These are phyloP conservation scores for Aspergillus bridgeri DNA, from an alignment of 495 filamentous ascomycete genomes.

Conservation along the genomic window DNA sequence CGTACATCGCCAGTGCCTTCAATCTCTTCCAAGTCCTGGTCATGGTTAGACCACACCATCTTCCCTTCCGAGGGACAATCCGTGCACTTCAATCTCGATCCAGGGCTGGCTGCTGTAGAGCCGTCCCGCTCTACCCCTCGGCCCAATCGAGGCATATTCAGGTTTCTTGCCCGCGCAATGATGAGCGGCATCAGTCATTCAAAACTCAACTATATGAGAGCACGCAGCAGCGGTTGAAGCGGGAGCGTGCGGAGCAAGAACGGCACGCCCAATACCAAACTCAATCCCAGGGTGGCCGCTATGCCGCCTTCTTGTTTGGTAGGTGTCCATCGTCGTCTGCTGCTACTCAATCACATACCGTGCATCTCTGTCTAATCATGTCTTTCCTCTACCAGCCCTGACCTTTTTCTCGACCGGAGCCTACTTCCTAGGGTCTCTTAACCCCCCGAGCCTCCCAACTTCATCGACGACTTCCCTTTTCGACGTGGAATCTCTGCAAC, in stretches of 20 bases:
- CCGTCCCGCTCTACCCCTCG: conserved; percentile 3
- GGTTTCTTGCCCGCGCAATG: conserved; percentile 15
- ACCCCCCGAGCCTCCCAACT: conserved; percentile 54
- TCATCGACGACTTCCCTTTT: conserved; percentile 71
- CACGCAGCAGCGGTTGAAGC: conserved; percentile 68
- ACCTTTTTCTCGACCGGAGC: conserved; percentile 57
- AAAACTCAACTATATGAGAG: conserved; percentile 85
- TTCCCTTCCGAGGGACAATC: background rate
- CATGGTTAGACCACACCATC: conserved; percentile 1
- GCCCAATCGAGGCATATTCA: conserved; percentile 23
- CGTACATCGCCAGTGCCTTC: background rate
- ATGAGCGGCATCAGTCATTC: conserved; percentile 54
- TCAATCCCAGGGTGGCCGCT: conserved; percentile 50
- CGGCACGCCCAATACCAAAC: conserved; percentile 57
- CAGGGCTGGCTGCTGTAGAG: conserved; percentile 7
- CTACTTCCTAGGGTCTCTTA: conserved; percentile 69
- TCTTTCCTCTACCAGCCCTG: conserved; percentile 38
- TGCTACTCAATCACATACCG: background rate
- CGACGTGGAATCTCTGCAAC: conserved; percentile 55
- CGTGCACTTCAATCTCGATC: conserved; percentile 20
- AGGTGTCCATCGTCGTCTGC: conserved; percentile 19
- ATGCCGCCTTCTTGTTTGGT: conserved; percentile 64
- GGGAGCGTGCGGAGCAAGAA: conserved; percentile 68
- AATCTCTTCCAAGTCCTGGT: background rate
- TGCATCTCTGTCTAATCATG: background rate